Evolutionary conservation across 2,329 filamentous ascomycete genomes (phyloP), one percentile per base, ranked within the genome.

Genomic region (Fusarium pseudonygamai): DNA sequence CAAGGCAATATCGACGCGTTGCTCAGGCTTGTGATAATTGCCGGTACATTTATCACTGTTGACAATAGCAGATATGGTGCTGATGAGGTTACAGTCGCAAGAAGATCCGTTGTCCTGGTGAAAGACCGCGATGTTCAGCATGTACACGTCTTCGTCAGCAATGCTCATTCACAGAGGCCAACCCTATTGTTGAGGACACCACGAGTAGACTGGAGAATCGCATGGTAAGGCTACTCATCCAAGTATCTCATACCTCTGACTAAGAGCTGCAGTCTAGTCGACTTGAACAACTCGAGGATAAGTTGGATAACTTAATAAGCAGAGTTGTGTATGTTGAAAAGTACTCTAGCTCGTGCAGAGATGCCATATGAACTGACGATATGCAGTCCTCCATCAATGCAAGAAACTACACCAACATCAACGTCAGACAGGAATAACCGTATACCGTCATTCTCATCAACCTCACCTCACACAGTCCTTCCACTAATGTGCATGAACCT

Each of bases 91-190:
- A 11, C 15, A 72, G 71, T 0, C 71, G 71, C 5, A 74, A 74
- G 26, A 74, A 74, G 45, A 65, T 74, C 24, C 71, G 71, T 3
- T 74, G 71, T 3, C 71, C 67, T 1, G 71, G 71, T 18, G 62
- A 74, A 50, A 65, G 50, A 45, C 71, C 71, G 7, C 45, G 43
- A 52, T 74, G 71, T 18, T 74, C 71, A 11, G 67, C 71, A 20
- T 74, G 71, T 24, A 60, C 50, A 7, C 63, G 71, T 3, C 56
- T 74, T 8, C 56, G 36, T 0, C 71, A 74, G 11, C 28, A 39
- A 22, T 74, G 71, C 18, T 64, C 42, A 0, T 74, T 74, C 34
- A 30, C 52, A 3, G 45, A 69, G 22, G 4, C 12, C 1, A 49
- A n/a, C 0, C 28, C 43, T 12, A 4, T 26, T 11, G 30, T 0